Evolutionary conservation across 257 asterid genomes (phyloP).

Genomic region (Przewalskia tangutica): DNA sequence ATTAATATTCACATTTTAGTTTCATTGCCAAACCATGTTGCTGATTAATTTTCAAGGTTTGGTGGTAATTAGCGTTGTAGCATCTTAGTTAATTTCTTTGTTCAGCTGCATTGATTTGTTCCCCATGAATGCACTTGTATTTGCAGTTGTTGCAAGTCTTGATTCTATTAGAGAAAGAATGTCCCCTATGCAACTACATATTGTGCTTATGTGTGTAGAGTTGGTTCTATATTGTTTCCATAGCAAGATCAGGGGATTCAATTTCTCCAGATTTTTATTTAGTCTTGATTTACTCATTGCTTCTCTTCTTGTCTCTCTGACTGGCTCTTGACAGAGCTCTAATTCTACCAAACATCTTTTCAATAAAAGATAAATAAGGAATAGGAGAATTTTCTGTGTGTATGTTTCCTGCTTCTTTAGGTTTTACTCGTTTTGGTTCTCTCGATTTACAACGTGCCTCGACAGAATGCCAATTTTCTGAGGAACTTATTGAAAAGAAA

Average conservation of each 20-base stretch:
- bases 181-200: not conserved
- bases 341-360: not conserved
- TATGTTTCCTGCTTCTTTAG: not conserved
- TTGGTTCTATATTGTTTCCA: not conserved
- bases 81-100: not conserved
- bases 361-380: not conserved
- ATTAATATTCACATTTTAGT: not conserved
- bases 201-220: not conserved
- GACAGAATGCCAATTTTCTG: not conserved
- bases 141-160: no score
- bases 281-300: not conserved
- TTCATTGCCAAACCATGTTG: not conserved
- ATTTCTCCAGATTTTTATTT: not conserved
- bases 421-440: not conserved
- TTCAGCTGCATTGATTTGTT: no score
- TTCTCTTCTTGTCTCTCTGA: not conserved
- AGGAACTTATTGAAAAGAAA: not conserved
- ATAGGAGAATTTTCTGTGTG: not conserved
- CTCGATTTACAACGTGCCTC: not conserved
- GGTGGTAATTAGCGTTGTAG: not conserved
- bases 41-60: not conserved
- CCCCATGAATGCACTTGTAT: no score
- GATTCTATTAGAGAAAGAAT: no score
- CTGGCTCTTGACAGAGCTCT: not conserved
- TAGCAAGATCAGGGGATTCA: not conserved